These are phyloP conservation scores for Camillea tinctor DNA, from an alignment of 2,329 filamentous ascomycete genomes.

Conservation along the genomic window DNA sequence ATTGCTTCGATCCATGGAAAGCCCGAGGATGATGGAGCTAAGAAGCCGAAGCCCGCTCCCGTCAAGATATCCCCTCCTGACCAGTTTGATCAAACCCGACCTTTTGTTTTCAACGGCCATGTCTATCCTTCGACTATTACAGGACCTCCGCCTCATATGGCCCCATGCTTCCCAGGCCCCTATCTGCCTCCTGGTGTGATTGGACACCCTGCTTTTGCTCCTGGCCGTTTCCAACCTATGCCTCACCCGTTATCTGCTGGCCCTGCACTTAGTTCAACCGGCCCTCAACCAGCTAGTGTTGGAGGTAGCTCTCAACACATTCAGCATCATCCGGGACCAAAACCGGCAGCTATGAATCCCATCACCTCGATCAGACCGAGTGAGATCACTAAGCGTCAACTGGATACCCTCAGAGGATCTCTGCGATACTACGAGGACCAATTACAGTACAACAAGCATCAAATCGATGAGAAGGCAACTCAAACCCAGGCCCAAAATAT, in stretches of 20 bases:
- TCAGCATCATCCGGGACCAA: slow-evolving; percentile 13
- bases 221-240: not conserved
- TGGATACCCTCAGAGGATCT: slow-evolving; percentile 50
- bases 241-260: slow-evolving; percentile 8
- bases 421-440: slow-evolving; percentile 58
- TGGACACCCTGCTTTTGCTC: not conserved
- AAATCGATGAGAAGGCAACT: slow-evolving; percentile 48
- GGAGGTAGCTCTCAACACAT: slow-evolving; percentile 3
- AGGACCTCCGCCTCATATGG: slow-evolving; percentile 14
- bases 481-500: slow-evolving; percentile 37
- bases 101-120: slow-evolving; percentile 46
- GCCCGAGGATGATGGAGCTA: slow-evolving; percentile 21
- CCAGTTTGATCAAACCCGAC: slow-evolving; percentile 45
- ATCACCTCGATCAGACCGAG: slow-evolving; percentile 60
- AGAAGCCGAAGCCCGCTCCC: slow-evolving; percentile 32
- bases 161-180: slow-evolving; percentile 20
- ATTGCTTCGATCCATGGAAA: slow-evolving; percentile 12
- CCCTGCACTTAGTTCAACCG: slow-evolving; percentile 15
- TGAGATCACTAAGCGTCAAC: slow-evolving; percentile 60
- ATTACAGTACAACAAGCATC: slow-evolving; percentile 60
- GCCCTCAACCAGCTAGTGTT: slow-evolving; percentile 9
- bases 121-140: slow-evolving; percentile 38
- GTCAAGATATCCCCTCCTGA: slow-evolving; percentile 41
- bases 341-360: slow-evolving; percentile 35
- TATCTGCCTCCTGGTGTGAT: slow-evolving; percentile 20